Conservation (phyloP, 73 alveolate genomes). For the Paramecium sexaurelia region DNA sequence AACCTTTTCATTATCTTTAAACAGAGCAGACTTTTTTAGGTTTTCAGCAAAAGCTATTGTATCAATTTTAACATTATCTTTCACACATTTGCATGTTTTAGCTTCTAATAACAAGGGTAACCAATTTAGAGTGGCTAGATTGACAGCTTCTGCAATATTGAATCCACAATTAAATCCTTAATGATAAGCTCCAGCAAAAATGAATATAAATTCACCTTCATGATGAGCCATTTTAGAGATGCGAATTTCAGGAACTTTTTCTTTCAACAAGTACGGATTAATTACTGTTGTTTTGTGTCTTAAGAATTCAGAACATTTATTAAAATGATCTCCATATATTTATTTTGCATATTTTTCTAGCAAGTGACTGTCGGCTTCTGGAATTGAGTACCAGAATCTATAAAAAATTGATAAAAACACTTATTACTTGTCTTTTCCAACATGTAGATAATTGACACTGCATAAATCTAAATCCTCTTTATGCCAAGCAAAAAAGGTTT, state of each 20-base stretch:
- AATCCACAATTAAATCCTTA: slow-evolving; percentile 88
- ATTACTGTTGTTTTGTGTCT: slow-evolving; percentile 85
- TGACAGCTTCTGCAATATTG: slow-evolving; percentile 93
- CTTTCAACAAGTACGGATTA: slow-evolving; percentile 71
- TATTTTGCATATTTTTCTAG: slow-evolving; percentile 74
- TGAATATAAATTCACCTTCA: slow-evolving; percentile 83
- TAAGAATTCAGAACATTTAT: slow-evolving; percentile 82
- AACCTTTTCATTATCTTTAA: not conserved
- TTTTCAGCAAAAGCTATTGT: slow-evolving; percentile 31
- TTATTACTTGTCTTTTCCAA: slow-evolving; percentile 79
- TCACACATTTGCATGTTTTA: slow-evolving; percentile 62
- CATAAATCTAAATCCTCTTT: slow-evolving; percentile 88
- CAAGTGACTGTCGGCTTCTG: slow-evolving; percentile 68
- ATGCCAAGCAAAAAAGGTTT: slow-evolving; percentile 93
- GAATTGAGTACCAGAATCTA: slow-evolving; percentile 84
- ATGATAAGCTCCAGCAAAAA: slow-evolving; percentile 83
- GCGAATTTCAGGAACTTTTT: slow-evolving; percentile 71
- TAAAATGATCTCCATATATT: slow-evolving; percentile 74
- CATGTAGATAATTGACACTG: slow-evolving; percentile 82
- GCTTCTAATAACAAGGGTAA: slow-evolving; percentile 49
- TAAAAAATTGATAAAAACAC: not conserved
- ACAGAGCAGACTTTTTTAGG: not conserved
- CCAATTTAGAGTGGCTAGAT: slow-evolving; percentile 78
- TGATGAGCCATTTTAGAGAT: slow-evolving; percentile 73
- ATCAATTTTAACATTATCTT: slow-evolving; percentile 70